A percentile compares a stretch with the other conserved stretches of the same genome.
These are phyloP conservation scores for Kockiozyma suomiensis DNA, from an alignment of 805 yeast genomes.

Conservation along the genomic window DNA sequence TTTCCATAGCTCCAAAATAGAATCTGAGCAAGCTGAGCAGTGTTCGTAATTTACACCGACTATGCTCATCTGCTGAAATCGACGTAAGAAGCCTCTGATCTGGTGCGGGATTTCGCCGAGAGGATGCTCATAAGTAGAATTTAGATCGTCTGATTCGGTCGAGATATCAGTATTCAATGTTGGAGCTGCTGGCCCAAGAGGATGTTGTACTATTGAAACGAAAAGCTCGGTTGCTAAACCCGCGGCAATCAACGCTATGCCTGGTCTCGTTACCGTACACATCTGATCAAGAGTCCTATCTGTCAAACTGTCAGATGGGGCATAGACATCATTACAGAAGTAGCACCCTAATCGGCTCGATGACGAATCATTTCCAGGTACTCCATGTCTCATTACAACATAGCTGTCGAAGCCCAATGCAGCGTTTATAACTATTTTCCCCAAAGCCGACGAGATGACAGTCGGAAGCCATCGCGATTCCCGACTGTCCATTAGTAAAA, in stretches of 20 bases:
- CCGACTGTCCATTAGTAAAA: constrained; percentile 87
- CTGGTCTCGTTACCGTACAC: constrained; percentile 99
- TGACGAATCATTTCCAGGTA: constrained; percentile 29
- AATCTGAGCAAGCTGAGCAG: constrained; percentile 84
- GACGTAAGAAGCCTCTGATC: constrained; percentile 78
- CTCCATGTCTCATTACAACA: constrained; percentile 92
- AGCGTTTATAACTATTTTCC: constrained; percentile 81
- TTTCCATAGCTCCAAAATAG: constrained; percentile 56
- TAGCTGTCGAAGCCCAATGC: constrained; percentile 95
- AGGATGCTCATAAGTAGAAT: constrained; percentile 43
- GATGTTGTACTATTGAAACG: constrained; percentile 73
- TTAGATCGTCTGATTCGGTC: constrained; percentile 27
- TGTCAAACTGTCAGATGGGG: constrained; percentile 84
- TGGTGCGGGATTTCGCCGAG: constrained; percentile 87
- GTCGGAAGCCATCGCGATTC: constrained; percentile 99
- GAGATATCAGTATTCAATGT: constrained; percentile 10
- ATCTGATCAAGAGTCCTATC: constrained; percentile 93
- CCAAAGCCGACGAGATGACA: constrained; percentile 64
- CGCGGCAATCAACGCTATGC: constrained; percentile 86
- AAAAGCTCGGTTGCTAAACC: constrained; percentile 83
- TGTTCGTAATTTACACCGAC: constrained; percentile 70
- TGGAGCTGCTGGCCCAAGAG: constrained; percentile 51
- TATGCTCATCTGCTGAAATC: constrained; percentile 64
- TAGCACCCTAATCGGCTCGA: constrained; percentile 78
- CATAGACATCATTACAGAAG: constrained; percentile 93